Evolutionary conservation across 2,329 filamentous ascomycete species (phyloP).

Genomic region (Penicillium fuscoglaucum): DNA sequence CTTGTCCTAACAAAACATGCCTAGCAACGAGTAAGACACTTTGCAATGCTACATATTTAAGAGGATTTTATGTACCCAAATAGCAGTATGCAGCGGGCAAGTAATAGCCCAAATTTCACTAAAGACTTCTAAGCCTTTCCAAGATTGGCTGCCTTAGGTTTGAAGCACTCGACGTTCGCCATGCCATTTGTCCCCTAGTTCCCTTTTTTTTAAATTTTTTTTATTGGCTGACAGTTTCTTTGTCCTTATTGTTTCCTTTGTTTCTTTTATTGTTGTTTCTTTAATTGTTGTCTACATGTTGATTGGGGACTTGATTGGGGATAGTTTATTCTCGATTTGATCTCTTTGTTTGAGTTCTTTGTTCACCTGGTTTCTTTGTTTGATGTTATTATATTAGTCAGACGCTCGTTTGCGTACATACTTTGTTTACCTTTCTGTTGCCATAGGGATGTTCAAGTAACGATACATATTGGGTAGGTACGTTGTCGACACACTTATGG

Average conservation of each 20-base stretch:
- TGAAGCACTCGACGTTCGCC: background rate
- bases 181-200: background rate
- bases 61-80: background rate
- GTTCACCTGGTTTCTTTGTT: background rate
- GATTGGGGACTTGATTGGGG: too few relatives aligned
- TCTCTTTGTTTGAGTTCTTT: background rate
- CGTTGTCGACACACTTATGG: background rate
- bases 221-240: background rate
- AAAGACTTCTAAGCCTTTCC: background rate
- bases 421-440: background rate
- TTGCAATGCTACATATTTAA: background rate
- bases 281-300: background rate
- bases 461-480: background rate
- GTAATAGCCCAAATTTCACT: background rate
- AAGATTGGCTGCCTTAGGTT: background rate
- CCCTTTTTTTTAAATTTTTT: background rate
- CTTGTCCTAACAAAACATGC: background rate
- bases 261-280: background rate
- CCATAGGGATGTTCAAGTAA: background rate
- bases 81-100: background rate
- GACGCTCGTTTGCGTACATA: background rate
- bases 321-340: background rate
- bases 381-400: background rate
- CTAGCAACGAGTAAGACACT: background rate
- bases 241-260: background rate